These are phyloP conservation scores for Rubia yunnanensis DNA, from an alignment of 257 asterid species.

Conservation along the genomic window DNA sequence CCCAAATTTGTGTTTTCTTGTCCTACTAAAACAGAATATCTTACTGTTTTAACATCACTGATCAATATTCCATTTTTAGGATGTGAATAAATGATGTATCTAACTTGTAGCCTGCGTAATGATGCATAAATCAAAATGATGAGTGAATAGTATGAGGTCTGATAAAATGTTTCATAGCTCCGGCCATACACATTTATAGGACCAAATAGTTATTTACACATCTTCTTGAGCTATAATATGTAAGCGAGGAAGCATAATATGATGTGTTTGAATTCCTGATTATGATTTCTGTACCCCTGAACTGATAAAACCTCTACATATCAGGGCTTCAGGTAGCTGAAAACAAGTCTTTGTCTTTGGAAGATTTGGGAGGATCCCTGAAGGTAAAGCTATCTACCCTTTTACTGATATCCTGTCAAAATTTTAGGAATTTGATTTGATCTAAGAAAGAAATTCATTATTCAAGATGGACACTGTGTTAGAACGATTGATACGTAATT, in stretches of 20 bases:
- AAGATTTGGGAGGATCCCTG: constrained; percentile 61
- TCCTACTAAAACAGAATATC: not conserved
- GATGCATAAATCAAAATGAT: not conserved
- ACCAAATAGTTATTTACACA: not conserved
- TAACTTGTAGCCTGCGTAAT: not conserved
- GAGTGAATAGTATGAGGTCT: not conserved
- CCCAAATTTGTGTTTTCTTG: constrained; percentile 16
- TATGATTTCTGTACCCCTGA: not conserved
- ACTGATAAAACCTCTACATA: constrained; percentile 14
- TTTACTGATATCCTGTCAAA: not conserved
- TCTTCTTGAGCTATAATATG: not conserved
- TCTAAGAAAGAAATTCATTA: no score
- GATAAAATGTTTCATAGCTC: not conserved
- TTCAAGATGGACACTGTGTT: not conserved
- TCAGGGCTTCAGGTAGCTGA: constrained; percentile 48
- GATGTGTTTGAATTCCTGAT: not conserved
- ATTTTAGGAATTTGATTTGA: no score
- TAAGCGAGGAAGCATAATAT: not conserved
- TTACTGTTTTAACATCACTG: not conserved
- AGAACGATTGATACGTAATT: not conserved
- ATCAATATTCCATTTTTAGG: not conserved
- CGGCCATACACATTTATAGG: not conserved
- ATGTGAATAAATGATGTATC: not conserved
- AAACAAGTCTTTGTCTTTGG: constrained; percentile 43
- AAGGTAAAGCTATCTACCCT: constrained; percentile 32